Evolutionary conservation across 2,329 filamentous ascomycete genomes (phyloP).

Genomic region (Aspergillus carbonarius): DNA sequence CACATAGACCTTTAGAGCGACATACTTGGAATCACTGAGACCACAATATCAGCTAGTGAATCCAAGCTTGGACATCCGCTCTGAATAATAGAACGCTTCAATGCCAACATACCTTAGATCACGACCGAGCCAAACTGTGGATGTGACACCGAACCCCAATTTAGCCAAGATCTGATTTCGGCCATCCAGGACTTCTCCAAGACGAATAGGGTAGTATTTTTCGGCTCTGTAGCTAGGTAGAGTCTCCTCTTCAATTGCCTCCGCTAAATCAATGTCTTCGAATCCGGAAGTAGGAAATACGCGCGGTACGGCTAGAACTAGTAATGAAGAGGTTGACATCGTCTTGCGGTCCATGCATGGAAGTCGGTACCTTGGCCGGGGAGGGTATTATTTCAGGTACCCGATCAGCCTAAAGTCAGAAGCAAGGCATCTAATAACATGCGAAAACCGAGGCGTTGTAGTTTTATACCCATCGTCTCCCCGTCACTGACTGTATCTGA

Average conservation of each 20-base stretch:
- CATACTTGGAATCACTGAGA: neutral
- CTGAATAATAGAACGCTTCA: neutral
- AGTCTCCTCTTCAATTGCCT: conserved; percentile 18
- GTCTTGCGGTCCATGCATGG: neutral
- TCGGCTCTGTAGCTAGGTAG: conserved; percentile 19
- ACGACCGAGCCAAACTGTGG: neutral
- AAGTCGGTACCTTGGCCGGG: neutral
- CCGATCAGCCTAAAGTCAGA: neutral
- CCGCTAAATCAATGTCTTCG: neutral
- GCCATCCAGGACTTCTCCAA: conserved; percentile 23
- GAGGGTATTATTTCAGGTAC: neutral
- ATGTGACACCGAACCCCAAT: conserved; percentile 22
- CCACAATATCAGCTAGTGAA: neutral
- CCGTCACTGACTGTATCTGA: neutral
- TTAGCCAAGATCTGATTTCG: conserved; percentile 27
- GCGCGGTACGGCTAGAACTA: neutral
- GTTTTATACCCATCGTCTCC: neutral
- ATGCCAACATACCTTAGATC: neutral
- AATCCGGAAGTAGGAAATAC: neutral
- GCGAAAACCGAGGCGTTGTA: neutral
- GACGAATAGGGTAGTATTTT: conserved; percentile 22
- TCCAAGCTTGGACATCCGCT: neutral
- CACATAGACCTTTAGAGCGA: neutral
- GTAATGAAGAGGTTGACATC: neutral
- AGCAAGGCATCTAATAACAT: neutral